Evolutionary conservation across 2,329 filamentous ascomycete genomes (phyloP).

Genomic region (Colletotrichum phormii): DNA sequence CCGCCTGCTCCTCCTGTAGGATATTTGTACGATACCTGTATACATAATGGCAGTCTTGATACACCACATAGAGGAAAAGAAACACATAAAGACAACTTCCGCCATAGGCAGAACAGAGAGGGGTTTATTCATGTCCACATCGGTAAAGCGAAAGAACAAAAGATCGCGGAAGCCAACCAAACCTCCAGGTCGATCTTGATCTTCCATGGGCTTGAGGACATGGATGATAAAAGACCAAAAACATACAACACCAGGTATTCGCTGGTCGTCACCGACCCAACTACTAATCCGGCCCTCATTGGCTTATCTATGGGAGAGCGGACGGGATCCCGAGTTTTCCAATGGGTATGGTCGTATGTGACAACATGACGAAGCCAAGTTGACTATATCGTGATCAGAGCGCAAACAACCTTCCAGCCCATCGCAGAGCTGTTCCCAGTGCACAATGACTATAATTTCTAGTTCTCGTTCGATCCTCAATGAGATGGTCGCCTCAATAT

Average conservation of each 20-base stretch:
- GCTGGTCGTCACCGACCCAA: slow-evolving; percentile 25
- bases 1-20: not conserved
- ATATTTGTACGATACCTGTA: not conserved
- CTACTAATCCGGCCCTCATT: slow-evolving; percentile 28
- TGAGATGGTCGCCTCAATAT: not conserved
- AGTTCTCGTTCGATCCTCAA: not conserved
- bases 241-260: not conserved
- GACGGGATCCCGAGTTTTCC: slow-evolving; percentile 35
- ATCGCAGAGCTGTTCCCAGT: not conserved
- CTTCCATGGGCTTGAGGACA: too few species aligned
- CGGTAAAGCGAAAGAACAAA: not conserved
- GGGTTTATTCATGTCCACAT: too few species aligned
- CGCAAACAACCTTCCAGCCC: not conserved
- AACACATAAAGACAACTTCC: not conserved
- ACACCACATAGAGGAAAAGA: not conserved
- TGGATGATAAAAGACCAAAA: not conserved
- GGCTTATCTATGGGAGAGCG: slow-evolving; percentile 35
- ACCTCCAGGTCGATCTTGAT: not conserved
- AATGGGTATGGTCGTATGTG: slow-evolving; percentile 33
- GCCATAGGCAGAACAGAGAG: too few species aligned
- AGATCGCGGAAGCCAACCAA: not conserved
- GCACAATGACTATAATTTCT: not conserved
- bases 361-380: accelerated
- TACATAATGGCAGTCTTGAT: not conserved
- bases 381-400: accelerated